Evolutionary conservation across 164 flowering plant genomes (phyloP).

Genomic region (Berberis vulgaris): DNA sequence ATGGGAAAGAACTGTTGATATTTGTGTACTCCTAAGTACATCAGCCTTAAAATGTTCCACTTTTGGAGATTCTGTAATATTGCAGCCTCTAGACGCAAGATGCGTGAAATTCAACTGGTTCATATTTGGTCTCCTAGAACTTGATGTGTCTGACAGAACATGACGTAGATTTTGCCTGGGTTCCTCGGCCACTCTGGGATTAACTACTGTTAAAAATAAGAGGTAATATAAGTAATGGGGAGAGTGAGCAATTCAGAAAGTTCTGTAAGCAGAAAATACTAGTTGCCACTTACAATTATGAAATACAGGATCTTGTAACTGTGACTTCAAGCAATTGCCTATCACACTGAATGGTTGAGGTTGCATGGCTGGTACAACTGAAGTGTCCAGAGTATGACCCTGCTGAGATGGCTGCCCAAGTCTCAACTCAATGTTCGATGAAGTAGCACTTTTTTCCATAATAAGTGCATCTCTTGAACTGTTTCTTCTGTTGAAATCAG

Average conservation of each 20-base stretch:
- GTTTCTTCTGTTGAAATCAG: conserved; percentile 11
- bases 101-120: conserved; percentile 12
- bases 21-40: conserved; percentile 18
- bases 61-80: conserved; percentile 8
- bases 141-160: conserved; percentile 15
- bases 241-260: background rate
- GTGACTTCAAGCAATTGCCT: conserved; percentile 17
- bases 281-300: conserved; percentile 26
- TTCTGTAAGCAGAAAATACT: too few species aligned
- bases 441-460: conserved; percentile 20
- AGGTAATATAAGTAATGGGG: conserved; percentile 1
- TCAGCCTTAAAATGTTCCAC: conserved; percentile 15
- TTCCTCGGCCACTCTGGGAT: conserved; percentile 16
- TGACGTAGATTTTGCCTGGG: conserved; percentile 16
- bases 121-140: conserved; percentile 14
- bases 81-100: conserved; percentile 5
- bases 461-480: conserved; percentile 15
- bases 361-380: conserved; percentile 11
- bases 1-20: conserved; percentile 19
- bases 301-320: conserved; percentile 17
- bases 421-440: conserved; percentile 54
- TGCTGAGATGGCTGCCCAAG: conserved; percentile 67
- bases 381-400: conserved; percentile 18
- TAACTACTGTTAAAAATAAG: conserved; percentile 23
- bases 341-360: conserved; percentile 16